Evolutionary conservation across 805 yeast genomes (phyloP).

Genomic region (Jamesozyma rosinii): DNA sequence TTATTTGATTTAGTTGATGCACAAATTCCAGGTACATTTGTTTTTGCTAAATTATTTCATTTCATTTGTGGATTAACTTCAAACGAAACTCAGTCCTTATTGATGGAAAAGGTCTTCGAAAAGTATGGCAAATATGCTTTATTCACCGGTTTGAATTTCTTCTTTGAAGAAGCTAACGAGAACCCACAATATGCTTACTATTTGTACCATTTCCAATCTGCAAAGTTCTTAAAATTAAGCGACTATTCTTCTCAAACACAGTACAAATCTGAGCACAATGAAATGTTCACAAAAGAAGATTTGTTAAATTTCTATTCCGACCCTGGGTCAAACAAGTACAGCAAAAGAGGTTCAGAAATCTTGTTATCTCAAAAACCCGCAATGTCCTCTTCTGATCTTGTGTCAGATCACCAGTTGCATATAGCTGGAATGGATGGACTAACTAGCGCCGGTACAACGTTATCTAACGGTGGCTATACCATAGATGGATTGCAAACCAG

Average conservation of each 20-base stretch:
- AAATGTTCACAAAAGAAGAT: slow-evolving; percentile 22
- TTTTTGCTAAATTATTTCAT: slow-evolving; percentile 17
- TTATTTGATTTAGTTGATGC: slow-evolving; percentile 19
- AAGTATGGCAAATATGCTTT: slow-evolving; percentile 25
- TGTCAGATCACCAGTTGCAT: slow-evolving; percentile 12
- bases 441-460: not conserved
- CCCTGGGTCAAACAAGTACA: slow-evolving; percentile 23
- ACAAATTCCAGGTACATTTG: slow-evolving; percentile 14
- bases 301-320: slow-evolving; percentile 28
- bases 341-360: slow-evolving; percentile 25
- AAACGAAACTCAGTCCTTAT: slow-evolving; percentile 7
- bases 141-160: slow-evolving; percentile 26
- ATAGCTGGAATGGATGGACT: slow-evolving; percentile 4
- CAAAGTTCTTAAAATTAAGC: slow-evolving; percentile 18
- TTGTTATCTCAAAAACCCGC: slow-evolving; percentile 15
- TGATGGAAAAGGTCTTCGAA: slow-evolving; percentile 21
- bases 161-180: slow-evolving; percentile 13
- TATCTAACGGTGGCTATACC: not conserved
- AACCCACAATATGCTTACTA: slow-evolving; percentile 19
- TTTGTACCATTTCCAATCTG: slow-evolving; percentile 25
- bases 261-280: slow-evolving; percentile 11
- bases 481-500: not conserved
- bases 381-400: slow-evolving; percentile 19
- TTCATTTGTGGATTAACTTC: slow-evolving; percentile 9
- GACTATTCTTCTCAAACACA: slow-evolving; percentile 23